phyloP scores from a whole-genome alignment of 495 filamentous ascomycete genomes.

The Baudoinia panamericana region DNA sequence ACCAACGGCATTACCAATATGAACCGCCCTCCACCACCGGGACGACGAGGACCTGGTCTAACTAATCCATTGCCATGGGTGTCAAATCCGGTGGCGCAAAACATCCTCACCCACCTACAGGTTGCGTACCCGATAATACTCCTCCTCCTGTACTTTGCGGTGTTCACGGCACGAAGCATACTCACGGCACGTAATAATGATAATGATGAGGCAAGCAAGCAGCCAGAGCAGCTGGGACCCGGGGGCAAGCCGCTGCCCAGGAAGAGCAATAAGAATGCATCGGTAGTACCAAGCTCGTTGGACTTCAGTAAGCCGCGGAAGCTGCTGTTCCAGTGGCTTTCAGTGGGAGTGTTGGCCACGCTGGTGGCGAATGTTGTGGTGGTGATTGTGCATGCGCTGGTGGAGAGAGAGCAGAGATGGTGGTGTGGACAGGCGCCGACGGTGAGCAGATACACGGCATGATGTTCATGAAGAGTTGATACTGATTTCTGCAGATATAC shows the following conservation, averaged over 20 bases:
- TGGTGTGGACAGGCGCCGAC: conserved; percentile 80
- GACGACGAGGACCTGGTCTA: no score
- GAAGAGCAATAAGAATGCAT: conserved; percentile 33
- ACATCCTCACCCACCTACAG: conserved; percentile 40
- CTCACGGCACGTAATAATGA: conserved; percentile 33
- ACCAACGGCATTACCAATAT: no score
- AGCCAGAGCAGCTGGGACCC: conserved; percentile 43
- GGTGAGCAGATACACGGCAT: conserved; percentile 45
- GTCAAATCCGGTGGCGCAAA: conserved; percentile 9
- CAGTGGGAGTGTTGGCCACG: conserved; percentile 51
- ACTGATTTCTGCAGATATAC: conserved; percentile 50
- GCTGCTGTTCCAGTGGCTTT: conserved; percentile 60
- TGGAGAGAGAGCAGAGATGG: conserved; percentile 55
- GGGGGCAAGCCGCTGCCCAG: conserved; percentile 70
- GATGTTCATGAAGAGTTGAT: background rate
- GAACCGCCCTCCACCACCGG: no score
- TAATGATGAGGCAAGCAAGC: conserved; percentile 27
- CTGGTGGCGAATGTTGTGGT: conserved; percentile 62
- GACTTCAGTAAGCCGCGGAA: conserved; percentile 48
- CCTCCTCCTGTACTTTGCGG: conserved; percentile 51
- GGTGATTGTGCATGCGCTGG: conserved; percentile 64
- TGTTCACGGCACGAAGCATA: conserved; percentile 52
- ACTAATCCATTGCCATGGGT: conserved; percentile 12
- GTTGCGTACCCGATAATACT: conserved; percentile 54
- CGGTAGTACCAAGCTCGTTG: conserved; percentile 26